phyloP scores from a whole-genome alignment of 306 rosid genomes.

The Cucurbita argyrosperma region DNA sequence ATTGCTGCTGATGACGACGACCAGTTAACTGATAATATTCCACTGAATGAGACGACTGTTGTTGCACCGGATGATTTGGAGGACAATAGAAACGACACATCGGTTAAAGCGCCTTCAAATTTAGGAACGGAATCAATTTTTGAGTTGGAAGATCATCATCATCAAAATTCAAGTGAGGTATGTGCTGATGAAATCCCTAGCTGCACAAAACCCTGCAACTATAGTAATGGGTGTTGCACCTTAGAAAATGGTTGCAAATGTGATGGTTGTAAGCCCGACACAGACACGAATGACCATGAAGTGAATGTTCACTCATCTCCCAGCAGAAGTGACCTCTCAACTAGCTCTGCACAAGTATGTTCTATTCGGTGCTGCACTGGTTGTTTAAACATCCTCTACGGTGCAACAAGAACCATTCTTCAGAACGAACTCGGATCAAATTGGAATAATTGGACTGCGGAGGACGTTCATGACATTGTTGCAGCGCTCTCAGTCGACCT shows the following conservation, averaged over 20 bases:
- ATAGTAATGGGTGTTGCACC: constrained; percentile 5
- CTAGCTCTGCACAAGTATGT: constrained; percentile 32
- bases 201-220: constrained; percentile 12
- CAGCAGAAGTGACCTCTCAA: constrained; percentile 15
- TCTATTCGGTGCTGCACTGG: constrained; percentile 56
- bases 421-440: constrained; percentile 18
- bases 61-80: constrained; percentile 12
- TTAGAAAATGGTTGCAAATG: constrained; percentile 13
- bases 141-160: constrained; percentile 17
- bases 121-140: constrained; percentile 17
- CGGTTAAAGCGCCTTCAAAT: constrained; percentile 13
- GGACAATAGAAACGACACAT: constrained; percentile 8
- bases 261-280: constrained; percentile 14
- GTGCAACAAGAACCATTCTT: constrained; percentile 30
- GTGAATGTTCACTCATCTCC: constrained; percentile 15
- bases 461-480: constrained; percentile 65
- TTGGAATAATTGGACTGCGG: constrained; percentile 32
- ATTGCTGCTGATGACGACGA: constrained; percentile 5
- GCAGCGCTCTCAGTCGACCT: constrained; percentile 57
- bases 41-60: constrained; percentile 15
- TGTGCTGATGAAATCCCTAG: constrained; percentile 14
- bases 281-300: constrained; percentile 13
- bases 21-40: constrained; percentile 14
- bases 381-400: constrained; percentile 37
- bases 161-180: constrained; percentile 9